phyloP scores from a whole-genome alignment of 768 basidiomycete species.

The Gloeostereum incarnatum region DNA sequence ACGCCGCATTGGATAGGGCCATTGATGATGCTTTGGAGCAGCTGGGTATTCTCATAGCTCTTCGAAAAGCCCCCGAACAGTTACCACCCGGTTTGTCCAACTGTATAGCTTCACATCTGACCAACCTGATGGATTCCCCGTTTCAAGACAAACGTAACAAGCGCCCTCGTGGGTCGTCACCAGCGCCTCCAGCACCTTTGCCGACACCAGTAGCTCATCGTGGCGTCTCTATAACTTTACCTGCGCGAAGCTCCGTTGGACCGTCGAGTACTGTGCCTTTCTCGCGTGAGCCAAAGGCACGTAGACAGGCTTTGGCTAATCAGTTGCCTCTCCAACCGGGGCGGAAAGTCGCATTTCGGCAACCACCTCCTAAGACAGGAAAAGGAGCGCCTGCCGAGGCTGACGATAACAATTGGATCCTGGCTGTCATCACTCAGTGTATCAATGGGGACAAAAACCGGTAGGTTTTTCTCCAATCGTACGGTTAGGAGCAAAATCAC shows the following conservation, averaged over 20 bases:
- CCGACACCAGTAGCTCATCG: constrained; percentile 23
- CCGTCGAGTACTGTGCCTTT: constrained; percentile 39
- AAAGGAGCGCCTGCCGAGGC: constrained; percentile 24
- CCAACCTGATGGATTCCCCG: background rate
- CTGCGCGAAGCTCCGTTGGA: constrained; percentile 49
- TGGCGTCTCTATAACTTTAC: constrained; percentile 47
- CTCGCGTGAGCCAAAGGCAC: constrained; percentile 58
- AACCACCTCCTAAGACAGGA: constrained; percentile 45
- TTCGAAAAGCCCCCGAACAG: constrained; percentile 63
- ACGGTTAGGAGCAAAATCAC: background rate
- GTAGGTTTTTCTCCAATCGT: constrained; percentile 20
- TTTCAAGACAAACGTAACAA: constrained; percentile 65
- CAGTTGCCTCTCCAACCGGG: constrained; percentile 66
- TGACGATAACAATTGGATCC: constrained; percentile 65
- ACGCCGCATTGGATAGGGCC: constrained; percentile 51
- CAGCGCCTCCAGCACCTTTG: constrained; percentile 32
- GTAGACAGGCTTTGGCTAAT: constrained; percentile 49
- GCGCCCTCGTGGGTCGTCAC: constrained; percentile 64
- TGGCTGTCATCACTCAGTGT: constrained; percentile 66
- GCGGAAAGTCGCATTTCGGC: constrained; percentile 77
- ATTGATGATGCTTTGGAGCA: constrained; percentile 67
- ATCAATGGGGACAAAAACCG: constrained; percentile 66
- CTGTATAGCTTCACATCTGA: background rate
- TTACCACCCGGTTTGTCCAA: constrained; percentile 52
- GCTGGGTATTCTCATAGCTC: constrained; percentile 58